Base-by-base conservation (phyloP, 257 asterid genomes). In the Nicotiana otophora region DNA sequence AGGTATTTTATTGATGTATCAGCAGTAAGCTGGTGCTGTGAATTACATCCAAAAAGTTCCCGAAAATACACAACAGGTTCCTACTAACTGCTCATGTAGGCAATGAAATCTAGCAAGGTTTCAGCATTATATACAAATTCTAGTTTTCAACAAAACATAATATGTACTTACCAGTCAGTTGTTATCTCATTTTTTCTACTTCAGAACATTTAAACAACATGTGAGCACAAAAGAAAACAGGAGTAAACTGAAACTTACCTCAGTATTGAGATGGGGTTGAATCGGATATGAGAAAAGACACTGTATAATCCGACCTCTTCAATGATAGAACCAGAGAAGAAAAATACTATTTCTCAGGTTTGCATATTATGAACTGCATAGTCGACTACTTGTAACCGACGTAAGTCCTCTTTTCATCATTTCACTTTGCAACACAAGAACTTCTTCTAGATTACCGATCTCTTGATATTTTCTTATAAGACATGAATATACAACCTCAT, bases 401-500 rank as follows among this genome's bases (percentile, higher is more conserved):
- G 80, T 82, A 58, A 84, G 86, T 84, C 92, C 92, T 83, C 86
- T 91, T 81, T 85, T 89, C 60, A 82, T 82, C 99, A 95, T 93
- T 83, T 92, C 92, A 91, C 84, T 87, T 82, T 89, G 85, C 84
- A 95, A 86, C n/a, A 61, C 80, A 86, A 89, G 89, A 63, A 89
- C 97, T 86, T 90, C 98, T 86, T 90, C 90, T 63, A 78, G 48
- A 54, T 90, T 75, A 46, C 98, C 97, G 60, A 86, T 86, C 88
- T 92, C 95, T 9, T 81, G 84, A 88, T 88, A 91, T 88, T 91
- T 92, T n/a, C 89, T 90, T 14, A 95, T 83, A 36, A 95, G 93
- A 86, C 96, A 91, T 81, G 88, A 86, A 88, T 89, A 92, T 83
- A 92, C 90, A 82, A 93, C 89, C 84, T 85, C 94, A 87, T 95